These are phyloP conservation scores for Cairneyella variabilis DNA, from an alignment of 495 filamentous ascomycete genomes.

Conservation along the genomic window DNA sequence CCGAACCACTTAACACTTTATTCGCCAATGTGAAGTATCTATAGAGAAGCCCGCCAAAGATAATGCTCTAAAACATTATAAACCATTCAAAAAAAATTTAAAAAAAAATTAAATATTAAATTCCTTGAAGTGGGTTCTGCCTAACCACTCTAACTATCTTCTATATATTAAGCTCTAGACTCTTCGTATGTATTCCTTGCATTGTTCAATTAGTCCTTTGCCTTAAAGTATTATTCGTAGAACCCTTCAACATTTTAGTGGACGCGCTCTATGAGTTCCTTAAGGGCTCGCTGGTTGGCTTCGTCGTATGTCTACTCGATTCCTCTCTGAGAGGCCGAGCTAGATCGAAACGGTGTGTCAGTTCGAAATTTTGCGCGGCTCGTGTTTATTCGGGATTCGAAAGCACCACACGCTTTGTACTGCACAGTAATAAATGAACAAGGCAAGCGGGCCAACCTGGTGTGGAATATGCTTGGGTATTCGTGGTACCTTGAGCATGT, in stretches of 20 bases:
- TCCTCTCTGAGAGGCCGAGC: conserved; percentile 26
- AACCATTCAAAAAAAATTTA: conserved; percentile 23
- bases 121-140: too few relatives aligned
- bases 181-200: conserved; percentile 25
- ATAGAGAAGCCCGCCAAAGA: conserved; percentile 23
- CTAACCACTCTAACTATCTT: conserved; percentile 21
- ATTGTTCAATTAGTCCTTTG: conserved; percentile 19
- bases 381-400: too few relatives aligned
- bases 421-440: too few relatives aligned
- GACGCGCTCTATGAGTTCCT: conserved; percentile 27
- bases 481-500: too few relatives aligned
- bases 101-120: too few relatives aligned
- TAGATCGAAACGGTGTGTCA: conserved; percentile 29
- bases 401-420: too few relatives aligned
- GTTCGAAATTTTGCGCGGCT: too few relatives aligned
- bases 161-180: conserved; percentile 20
- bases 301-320: conserved; percentile 29
- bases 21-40: conserved; percentile 26
- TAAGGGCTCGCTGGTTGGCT: conserved; percentile 27
- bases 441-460: too few relatives aligned
- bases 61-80: conserved; percentile 25
- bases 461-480: too few relatives aligned
- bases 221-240: conserved; percentile 27
- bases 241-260: conserved; percentile 25
- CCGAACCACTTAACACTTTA: conserved; percentile 25